These are phyloP conservation scores for Fusarium papillatum DNA, from an alignment of 2,329 filamentous ascomycete species.

Conservation along the genomic window DNA sequence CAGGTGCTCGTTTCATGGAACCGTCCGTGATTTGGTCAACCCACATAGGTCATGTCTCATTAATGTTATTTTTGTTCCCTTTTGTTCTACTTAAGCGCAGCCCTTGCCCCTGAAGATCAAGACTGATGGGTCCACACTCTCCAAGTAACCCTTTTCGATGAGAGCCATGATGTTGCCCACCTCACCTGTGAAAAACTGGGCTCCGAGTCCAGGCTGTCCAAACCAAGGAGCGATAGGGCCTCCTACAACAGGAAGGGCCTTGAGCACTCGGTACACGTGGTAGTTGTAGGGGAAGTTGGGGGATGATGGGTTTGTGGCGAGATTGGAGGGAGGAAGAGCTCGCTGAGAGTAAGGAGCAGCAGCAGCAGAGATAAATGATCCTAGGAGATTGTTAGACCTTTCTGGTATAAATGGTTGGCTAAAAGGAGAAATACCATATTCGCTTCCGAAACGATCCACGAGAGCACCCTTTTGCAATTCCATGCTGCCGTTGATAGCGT, in stretches of 20 bases:
- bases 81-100: slow-evolving; percentile 16
- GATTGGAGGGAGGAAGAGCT: slow-evolving; percentile 60
- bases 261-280: slow-evolving; percentile 60
- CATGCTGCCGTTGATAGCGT: slow-evolving; percentile 56
- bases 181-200: slow-evolving; percentile 48
- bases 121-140: slow-evolving; percentile 27
- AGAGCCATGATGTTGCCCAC: slow-evolving; percentile 36
- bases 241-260: slow-evolving; percentile 53
- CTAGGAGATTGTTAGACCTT: slow-evolving; percentile 24
- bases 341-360: slow-evolving; percentile 62
- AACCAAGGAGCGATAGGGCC: slow-evolving; percentile 65
- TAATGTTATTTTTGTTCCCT: neutral
- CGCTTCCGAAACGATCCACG: slow-evolving; percentile 62
- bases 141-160: slow-evolving; percentile 33
- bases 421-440: slow-evolving; percentile 49
- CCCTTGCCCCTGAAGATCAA: slow-evolving; percentile 27
- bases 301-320: slow-evolving; percentile 50
- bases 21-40: neutral
- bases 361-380: slow-evolving; percentile 55
- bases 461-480: slow-evolving; percentile 56
- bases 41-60: neutral
- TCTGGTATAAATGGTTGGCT: neutral
- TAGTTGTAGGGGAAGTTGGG: slow-evolving; percentile 61
- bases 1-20: neutral
- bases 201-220: slow-evolving; percentile 62